Evolutionary conservation across 2,329 filamentous ascomycete species (phyloP), one percentile per base, ranked within the genome.

Genomic region (Aspergillus fischeri): DNA sequence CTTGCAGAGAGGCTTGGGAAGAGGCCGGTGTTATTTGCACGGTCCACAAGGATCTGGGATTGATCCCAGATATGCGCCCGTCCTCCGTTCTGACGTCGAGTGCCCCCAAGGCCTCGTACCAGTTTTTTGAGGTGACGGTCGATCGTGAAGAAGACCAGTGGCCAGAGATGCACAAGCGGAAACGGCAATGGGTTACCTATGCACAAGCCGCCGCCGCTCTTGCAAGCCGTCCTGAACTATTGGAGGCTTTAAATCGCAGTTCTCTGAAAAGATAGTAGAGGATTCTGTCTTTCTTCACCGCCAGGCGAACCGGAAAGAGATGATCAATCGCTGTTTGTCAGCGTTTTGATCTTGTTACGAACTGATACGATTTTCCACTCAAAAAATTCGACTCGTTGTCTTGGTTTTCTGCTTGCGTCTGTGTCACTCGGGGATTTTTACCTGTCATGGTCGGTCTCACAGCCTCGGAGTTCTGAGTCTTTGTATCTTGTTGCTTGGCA

Each of bases 161-260:
- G 94, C 94, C 94, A 1, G 94, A 99, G 80, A 89, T 84, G 79
- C 86, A 96, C 76, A 97, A 97, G 82, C 85, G 94, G 68, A 88
- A 88, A 73, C 86, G 94, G 59, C 85, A 89, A 73, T 99, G 94
- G 94, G 91, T 96, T 74, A 88, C 86, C 52, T 97, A 91, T 73
- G 77, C 82, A 52, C 86, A 95, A 74, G 94, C 94, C n/a, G 85
- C 85, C 63, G 86, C 90, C 64, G 86, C 87, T 51, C 79, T 99
- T 67, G 83, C 85, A 64, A 83, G 85, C 60, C 84, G 94, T 56
- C 93, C 93, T 1, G 94, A 97, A 80, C 81, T 99, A 58, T 80
- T 93, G 63, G 90, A 96, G 73, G 94, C 94, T 29, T 80, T 99
- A 60, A 88, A 90, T 70, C 83, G 89, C 68, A 95, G 91, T 71